phyloP scores from a whole-genome alignment of 108 stramenopile genomes.

The Licmophora abbreviata region DNA sequence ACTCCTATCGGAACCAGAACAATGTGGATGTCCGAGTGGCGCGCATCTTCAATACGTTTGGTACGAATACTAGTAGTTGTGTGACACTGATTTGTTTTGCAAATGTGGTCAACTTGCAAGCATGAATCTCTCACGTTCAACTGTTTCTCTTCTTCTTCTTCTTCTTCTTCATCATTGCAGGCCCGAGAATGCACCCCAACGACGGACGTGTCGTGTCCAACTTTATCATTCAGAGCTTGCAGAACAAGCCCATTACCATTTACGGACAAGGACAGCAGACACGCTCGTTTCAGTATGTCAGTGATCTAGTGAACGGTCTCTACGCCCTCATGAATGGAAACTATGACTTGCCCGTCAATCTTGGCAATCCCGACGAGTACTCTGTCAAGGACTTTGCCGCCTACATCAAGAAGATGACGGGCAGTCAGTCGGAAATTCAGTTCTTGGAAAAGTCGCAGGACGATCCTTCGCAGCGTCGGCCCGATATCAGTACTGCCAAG shows the following conservation, averaged over 20 bases:
- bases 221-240: conserved; percentile 97
- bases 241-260: conserved; percentile 93
- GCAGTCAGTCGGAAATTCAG: conserved; percentile 57
- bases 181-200: conserved; percentile 98
- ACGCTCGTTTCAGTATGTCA: conserved; percentile 97
- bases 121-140: no score
- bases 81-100: no score
- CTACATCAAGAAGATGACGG: conserved; percentile 69
- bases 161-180: no score
- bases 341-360: conserved; percentile 89
- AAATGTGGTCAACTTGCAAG: no score
- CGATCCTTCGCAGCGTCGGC: conserved; percentile 92
- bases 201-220: conserved; percentile 98
- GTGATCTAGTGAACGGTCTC: conserved; percentile 96
- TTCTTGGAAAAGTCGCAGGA: conserved; percentile 73
- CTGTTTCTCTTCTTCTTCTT: no score
- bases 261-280: conserved; percentile 97
- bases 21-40: conserved; percentile 94
- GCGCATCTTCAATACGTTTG: conserved; percentile 99
- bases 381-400: conserved; percentile 89
- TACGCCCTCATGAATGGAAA: conserved; percentile 93
- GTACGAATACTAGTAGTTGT: no score
- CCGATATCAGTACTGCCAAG: conserved; percentile 93
- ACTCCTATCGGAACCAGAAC: conserved; percentile 89
- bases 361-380: conserved; percentile 98